Evolutionary conservation across 1,284 basidiomycete genomes (phyloP), one percentile per base, ranked within the genome.

Genomic region (Cutaneotrichosporon mucoides): DNA sequence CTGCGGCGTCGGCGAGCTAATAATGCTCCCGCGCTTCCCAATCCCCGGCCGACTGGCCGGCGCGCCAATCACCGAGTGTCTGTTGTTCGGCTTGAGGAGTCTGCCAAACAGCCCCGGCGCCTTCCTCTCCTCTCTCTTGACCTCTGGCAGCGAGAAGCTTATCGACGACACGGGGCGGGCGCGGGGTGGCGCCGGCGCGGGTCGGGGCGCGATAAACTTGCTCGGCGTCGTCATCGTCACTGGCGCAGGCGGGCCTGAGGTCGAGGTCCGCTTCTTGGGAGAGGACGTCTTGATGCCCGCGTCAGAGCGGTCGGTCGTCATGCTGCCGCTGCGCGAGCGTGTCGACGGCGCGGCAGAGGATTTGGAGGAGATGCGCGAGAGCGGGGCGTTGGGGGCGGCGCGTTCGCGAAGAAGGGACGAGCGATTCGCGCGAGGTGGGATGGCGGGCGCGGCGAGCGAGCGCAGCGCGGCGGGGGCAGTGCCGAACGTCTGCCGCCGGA

Each of bases 351-450:
- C 33, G 34, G 54, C 40, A 6, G 45, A 53, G 16, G 55, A 42
- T 12, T 40, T 35, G 12, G 59, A 60, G 38, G 59, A 55, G 7
- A 44, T 44, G 36, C 57, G 53, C 1, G 53, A 55, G n/a, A 51
- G 48, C 13, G 57, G 42, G 34, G 34, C 13, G 11, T n/a, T 11
- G 5, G 38, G 9, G 16, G 44, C 37, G 16, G 36, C 15, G 24
- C 41, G 43, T n/a, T 55, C 55, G 34, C 69, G 65, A 11, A 73
- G 70, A 50, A 66, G 62, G 6, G 67, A 69, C 5, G 69, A n/a
- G 46, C 66, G 64, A 41, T 66, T 73, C 1, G 55, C 61, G 11
- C 68, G 59, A 3, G 72, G 70, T 9, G 63, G 55, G 16, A 72
- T 55, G 13, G 53, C 45, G 3, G 72, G 72, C 2, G 58, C 41